phyloP scores from a whole-genome alignment of 257 asterid species.

The Nemophila menziesii region DNA sequence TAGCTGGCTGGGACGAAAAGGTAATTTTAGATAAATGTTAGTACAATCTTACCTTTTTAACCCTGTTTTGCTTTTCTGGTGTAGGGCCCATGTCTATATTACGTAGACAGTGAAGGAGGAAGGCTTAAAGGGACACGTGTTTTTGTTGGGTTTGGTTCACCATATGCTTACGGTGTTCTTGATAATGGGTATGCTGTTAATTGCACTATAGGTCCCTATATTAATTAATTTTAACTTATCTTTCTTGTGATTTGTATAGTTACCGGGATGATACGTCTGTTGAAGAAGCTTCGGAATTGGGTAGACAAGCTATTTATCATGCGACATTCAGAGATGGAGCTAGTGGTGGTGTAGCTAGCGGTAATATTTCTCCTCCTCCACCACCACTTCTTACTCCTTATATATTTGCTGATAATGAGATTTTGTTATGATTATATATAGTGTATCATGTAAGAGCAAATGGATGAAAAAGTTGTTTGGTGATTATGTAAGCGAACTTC shows the following conservation, averaged over 20 bases:
- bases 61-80: slow-evolving; percentile 1
- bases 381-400: neutral
- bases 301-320: slow-evolving; percentile 75
- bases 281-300: slow-evolving; percentile 81
- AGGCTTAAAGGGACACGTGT: slow-evolving; percentile 85
- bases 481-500: slow-evolving; percentile 13
- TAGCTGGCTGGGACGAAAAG: slow-evolving; percentile 99
- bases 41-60: neutral
- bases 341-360: slow-evolving; percentile 84
- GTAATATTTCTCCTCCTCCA: slow-evolving; percentile 19
- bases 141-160: slow-evolving; percentile 98
- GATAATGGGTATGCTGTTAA: slow-evolving; percentile 91
- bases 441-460: slow-evolving; percentile 78
- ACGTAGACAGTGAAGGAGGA: slow-evolving; percentile 97
- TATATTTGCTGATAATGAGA: neutral
- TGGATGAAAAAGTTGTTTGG: slow-evolving; percentile 12
- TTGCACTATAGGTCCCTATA: no score
- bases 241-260: slow-evolving; percentile 27
- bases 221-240: no score
- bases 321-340: slow-evolving; percentile 93
- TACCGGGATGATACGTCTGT: slow-evolving; percentile 57
- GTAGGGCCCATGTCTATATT: slow-evolving; percentile 91
- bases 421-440: neutral
- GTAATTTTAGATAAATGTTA: slow-evolving; percentile 22
- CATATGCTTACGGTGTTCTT: slow-evolving; percentile 89